A percentile compares a stretch with the other conserved stretches of the same genome.
These are phyloP conservation scores for Aspergillus sp. DNA, from an alignment of 2,329 filamentous ascomycete species.

Conservation along the genomic window DNA sequence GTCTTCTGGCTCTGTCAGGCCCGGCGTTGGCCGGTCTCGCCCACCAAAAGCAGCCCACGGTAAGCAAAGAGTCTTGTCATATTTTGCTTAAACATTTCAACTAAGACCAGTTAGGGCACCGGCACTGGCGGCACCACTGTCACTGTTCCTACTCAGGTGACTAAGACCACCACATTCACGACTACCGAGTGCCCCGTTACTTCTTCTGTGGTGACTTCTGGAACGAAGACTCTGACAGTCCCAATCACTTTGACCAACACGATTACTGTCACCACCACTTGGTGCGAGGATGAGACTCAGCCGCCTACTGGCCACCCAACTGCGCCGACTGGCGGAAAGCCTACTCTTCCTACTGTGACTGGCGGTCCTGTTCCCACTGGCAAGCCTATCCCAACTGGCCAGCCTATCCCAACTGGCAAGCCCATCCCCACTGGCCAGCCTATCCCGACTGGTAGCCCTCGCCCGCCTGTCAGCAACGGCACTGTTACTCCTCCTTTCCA, in stretches of 20 bases:
- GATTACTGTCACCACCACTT: conserved; percentile 30
- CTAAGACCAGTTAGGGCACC: neutral
- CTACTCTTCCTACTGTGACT: conserved; percentile 1
- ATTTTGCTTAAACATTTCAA: neutral
- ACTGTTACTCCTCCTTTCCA: conserved; percentile 15
- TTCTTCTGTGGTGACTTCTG: conserved; percentile 29
- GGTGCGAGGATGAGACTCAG: conserved; percentile 22
- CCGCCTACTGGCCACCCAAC: conserved; percentile 3
- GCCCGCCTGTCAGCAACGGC: conserved; percentile 3
- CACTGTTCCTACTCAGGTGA: conserved; percentile 13
- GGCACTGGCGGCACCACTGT: neutral
- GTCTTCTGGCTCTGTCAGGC: conserved; percentile 36
- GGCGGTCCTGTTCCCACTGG: conserved; percentile 5
- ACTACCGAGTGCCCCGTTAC: conserved; percentile 37
- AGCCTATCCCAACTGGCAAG: conserved; percentile 1
- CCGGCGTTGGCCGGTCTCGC: conserved; percentile 38
- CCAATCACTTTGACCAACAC: conserved; percentile 34
- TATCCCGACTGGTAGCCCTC: conserved; percentile 9
- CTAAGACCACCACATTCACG: conserved; percentile 33
- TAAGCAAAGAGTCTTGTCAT: neutral
- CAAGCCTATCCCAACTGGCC: neutral
- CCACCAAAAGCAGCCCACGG: conserved; percentile 19
- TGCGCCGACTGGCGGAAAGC: neutral
- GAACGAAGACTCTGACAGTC: conserved; percentile 26
- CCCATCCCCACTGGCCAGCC: neutral